phyloP scores from a whole-genome alignment of 2,329 filamentous ascomycete species.

The Coccinonectria pachysandricola region DNA sequence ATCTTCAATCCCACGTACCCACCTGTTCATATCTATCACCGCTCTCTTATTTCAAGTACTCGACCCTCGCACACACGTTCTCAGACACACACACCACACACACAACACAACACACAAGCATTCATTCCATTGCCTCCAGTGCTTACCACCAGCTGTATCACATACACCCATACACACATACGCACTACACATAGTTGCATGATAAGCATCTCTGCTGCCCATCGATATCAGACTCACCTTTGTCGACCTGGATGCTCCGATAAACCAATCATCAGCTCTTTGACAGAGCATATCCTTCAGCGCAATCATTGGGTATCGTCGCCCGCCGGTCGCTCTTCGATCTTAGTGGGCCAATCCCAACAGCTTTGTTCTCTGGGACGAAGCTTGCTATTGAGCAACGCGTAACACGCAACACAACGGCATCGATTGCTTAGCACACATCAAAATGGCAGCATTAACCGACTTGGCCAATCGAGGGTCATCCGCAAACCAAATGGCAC shows the following conservation, averaged over 20 bases:
- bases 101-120: no score
- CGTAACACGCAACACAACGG: conserved; percentile 11
- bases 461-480: conserved; percentile 62
- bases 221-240: conserved; percentile 3
- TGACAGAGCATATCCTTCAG: conserved; percentile 22
- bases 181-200: no score
- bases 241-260: conserved; percentile 25
- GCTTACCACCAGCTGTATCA: no score
- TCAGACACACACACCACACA: no score
- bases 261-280: conserved; percentile 25
- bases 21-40: no score
- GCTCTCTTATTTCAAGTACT: no score
- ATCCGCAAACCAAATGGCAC: conserved; percentile 48
- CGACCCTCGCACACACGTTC: background rate
- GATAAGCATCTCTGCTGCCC: no score
- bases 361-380: conserved; percentile 10
- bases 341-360: conserved; percentile 12
- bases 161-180: no score
- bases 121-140: no score
- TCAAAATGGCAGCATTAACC: conserved; percentile 65
- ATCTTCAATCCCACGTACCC: no score
- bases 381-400: conserved; percentile 9
- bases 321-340: conserved; percentile 9
- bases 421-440: conserved; percentile 8
- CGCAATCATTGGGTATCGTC: conserved; percentile 16